Percentiles rank a stretch among this genome's conserved stretches.
Evolutionary conservation across 306 rosid genomes (phyloP).

Genomic region (Cucumis cinereus): DNA sequence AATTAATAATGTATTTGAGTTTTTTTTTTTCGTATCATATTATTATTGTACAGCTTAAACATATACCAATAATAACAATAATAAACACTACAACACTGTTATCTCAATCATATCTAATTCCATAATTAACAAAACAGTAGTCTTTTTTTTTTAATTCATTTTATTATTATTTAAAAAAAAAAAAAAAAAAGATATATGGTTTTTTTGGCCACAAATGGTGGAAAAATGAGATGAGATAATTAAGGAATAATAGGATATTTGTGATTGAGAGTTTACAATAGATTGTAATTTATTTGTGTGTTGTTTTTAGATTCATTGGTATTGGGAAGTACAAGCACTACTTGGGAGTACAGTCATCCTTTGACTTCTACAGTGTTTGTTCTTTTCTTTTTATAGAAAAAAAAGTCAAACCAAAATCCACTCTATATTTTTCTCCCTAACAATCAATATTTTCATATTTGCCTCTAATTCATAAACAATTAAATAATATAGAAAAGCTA

Average conservation of each 20-base stretch:
- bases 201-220: conserved; percentile 2
- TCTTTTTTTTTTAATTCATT: neutral
- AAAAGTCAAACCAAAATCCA: neutral
- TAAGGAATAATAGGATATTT: neutral
- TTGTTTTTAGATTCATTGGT: neutral
- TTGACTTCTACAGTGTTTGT: neutral
- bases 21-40: neutral
- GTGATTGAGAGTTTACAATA: neutral
- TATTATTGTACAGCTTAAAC: neutral
- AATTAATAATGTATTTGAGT: neutral
- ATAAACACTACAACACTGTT: neutral
- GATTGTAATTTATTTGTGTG: neutral
- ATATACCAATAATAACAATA: neutral
- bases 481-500: too few species aligned
- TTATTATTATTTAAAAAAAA: neutral
- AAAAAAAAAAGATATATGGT: neutral
- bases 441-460: too few species aligned
- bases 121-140: neutral
- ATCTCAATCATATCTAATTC: neutral
- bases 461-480: too few species aligned
- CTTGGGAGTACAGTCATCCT: neutral
- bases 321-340: neutral
- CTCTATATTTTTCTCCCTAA: neutral
- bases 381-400: neutral
- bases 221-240: neutral